Percentiles rank a stretch among this genome's conserved stretches.
Conservation (phyloP, 345 rosid species). For the Gossypium stocksii region DNA sequence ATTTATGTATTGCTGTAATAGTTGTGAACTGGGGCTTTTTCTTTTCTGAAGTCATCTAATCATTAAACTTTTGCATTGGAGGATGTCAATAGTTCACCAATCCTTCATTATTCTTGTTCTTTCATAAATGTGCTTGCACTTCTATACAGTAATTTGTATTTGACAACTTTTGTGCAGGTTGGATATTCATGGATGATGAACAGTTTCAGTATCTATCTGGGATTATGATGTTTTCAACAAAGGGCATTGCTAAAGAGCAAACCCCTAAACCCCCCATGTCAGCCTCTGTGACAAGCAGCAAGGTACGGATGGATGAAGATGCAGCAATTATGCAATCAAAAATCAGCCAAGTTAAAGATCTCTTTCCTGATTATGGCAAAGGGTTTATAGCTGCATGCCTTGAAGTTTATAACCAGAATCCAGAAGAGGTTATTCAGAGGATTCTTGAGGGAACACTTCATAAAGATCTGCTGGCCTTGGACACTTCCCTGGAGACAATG, state of each 20-base stretch:
- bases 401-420: slow-evolving; percentile 81
- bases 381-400: slow-evolving; percentile 84
- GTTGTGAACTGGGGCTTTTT: background rate
- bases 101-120: background rate
- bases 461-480: slow-evolving; percentile 59
- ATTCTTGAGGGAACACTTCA: slow-evolving; percentile 92
- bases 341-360: slow-evolving; percentile 86
- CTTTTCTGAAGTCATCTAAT: background rate
- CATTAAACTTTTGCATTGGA: background rate
- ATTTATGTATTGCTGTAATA: background rate
- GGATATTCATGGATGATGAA: slow-evolving; percentile 74
- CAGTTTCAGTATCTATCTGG: slow-evolving; percentile 77
- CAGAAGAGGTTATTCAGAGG: slow-evolving; percentile 93
- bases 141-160: background rate
- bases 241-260: slow-evolving; percentile 30
- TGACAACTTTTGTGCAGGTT: slow-evolving; percentile 47
- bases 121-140: background rate
- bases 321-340: slow-evolving; percentile 70
- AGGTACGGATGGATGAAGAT: slow-evolving; percentile 57
- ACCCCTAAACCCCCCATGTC: slow-evolving; percentile 23
- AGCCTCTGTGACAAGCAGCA: slow-evolving; percentile 23
- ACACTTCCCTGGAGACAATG: slow-evolving; percentile 56
- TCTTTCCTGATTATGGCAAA: slow-evolving; percentile 83
- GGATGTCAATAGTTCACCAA: background rate
- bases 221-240: slow-evolving; percentile 40